Evolutionary conservation across 106 monocot genomes (phyloP), one percentile per base, ranked within the genome.

Genomic region (Acanthochlamys bracteata): DNA sequence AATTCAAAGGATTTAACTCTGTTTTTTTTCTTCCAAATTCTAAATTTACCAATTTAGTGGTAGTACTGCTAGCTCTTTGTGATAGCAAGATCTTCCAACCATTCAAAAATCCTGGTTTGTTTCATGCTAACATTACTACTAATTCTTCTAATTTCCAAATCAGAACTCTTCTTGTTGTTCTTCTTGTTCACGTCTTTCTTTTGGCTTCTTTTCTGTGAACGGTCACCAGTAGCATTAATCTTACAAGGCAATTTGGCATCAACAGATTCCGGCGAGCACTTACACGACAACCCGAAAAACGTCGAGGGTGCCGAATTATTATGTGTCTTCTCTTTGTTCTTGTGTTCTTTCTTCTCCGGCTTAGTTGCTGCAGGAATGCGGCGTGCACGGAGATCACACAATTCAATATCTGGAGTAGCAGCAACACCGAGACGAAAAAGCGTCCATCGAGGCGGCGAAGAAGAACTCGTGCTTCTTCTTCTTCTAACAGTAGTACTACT

Each of bases 11-110:
- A 11, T 39, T 26, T 25, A 25, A 39, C 7, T 15, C n/a, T n/a
- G n/a, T n/a, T n/a, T n/a, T n/a, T n/a, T n/a, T n/a, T n/a, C n/a
- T n/a, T n/a, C n/a, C n/a, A n/a, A n/a, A n/a, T n/a, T n/a, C n/a
- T n/a, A n/a, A n/a, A n/a, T n/a, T n/a, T n/a, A n/a, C n/a, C n/a
- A n/a, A n/a, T n/a, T n/a, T n/a, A n/a, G n/a, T n/a, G n/a, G n/a
- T n/a, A n/a, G n/a, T n/a, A n/a, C n/a, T 26, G 1, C 15, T 39
- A 7, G 27, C 25, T 58, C 68, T 71, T 77, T 53, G 66, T 73
- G 33, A 76, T 67, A 19, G 76, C 73, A 22, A 87, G 80, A 60
- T 83, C 86, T n/a, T 83, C 76, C 42, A 86, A 27, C 86, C 86
- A 86, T 61, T 86, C 70, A 43, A 64, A 61, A 33, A 73, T 76